Conservation (phyloP, 768 basidiomycete species). For the Tricholoma sp. region DNA sequence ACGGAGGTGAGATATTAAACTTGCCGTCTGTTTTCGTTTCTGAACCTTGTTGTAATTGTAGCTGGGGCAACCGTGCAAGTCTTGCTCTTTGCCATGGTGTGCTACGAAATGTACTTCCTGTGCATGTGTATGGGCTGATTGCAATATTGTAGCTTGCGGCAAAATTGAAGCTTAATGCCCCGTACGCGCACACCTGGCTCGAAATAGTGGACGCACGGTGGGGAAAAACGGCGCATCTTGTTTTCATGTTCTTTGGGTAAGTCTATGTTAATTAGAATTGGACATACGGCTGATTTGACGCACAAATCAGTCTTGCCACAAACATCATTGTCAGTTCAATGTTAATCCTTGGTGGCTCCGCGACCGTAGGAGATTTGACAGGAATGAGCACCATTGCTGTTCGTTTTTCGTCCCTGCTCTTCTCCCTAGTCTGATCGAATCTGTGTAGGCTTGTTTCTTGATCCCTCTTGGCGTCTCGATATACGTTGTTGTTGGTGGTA, state of each 20-base stretch:
- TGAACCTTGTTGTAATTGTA: background rate
- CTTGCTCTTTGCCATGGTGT: slow-evolving; percentile 80
- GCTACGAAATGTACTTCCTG: slow-evolving; percentile 5
- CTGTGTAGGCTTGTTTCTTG: slow-evolving; percentile 72
- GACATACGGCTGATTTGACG: background rate
- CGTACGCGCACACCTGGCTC: slow-evolving; percentile 82
- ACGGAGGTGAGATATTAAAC: slow-evolving; percentile 40
- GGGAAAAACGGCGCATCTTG: slow-evolving; percentile 72
- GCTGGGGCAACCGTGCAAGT: slow-evolving; percentile 85
- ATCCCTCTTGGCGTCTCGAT: slow-evolving; percentile 85
- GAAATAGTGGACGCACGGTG: slow-evolving; percentile 81
- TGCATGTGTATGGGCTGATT: background rate
- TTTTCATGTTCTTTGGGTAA: slow-evolving; percentile 87
- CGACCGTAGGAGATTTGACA: slow-evolving; percentile 82
- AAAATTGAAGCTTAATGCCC: slow-evolving; percentile 89
- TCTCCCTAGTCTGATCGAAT: background rate
- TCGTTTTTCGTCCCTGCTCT: slow-evolving; percentile 12
- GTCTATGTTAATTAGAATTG: slow-evolving; percentile 7
- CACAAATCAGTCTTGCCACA: slow-evolving; percentile 58
- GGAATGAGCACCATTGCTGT: slow-evolving; percentile 87
- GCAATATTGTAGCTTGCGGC: slow-evolving; percentile 60
- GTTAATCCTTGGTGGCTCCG: slow-evolving; percentile 76
- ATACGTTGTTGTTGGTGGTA: slow-evolving; percentile 84
- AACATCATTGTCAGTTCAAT: slow-evolving; percentile 91
- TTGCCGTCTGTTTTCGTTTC: background rate